Percentiles rank a stretch among this genome's conserved stretches.
Conservation (phyloP, 1,284 basidiomycete species). For the Caloboletus firmus region DNA sequence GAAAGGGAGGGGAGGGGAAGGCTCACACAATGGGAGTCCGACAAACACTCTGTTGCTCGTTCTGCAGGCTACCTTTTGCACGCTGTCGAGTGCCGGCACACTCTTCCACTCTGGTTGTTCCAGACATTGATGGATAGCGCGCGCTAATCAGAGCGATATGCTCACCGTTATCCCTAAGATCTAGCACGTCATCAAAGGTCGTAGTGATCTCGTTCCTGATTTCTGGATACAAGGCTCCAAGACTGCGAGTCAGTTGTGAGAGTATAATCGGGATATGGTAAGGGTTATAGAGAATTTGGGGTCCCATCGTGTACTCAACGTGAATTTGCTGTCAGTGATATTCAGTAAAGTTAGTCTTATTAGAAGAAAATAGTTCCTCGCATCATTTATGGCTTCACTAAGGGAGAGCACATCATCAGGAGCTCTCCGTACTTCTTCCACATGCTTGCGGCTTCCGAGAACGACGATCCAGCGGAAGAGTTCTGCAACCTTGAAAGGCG, state of each 20-base stretch:
- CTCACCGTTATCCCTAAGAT: not conserved
- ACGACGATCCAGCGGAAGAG: conserved; percentile 34
- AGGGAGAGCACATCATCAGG: not conserved
- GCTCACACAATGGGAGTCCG: conserved; percentile 42
- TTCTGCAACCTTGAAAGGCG: not conserved
- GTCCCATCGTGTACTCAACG: conserved; percentile 31
- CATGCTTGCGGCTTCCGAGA: conserved; percentile 29
- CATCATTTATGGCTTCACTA: conserved; percentile 36
- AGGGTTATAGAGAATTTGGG: conserved; percentile 21
- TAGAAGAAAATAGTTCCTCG: conserved; percentile 11
- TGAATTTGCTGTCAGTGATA: conserved; percentile 17
- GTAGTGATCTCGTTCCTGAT: conserved; percentile 36
- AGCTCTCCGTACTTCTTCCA: not conserved
- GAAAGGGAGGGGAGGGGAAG: not conserved
- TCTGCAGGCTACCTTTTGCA: conserved; percentile 33
- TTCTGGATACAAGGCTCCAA: conserved; percentile 26
- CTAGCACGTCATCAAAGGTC: conserved; percentile 19
- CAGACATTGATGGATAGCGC: not conserved
- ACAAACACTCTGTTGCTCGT: conserved; percentile 41
- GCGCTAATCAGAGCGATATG: not conserved
- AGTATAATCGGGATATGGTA: conserved; percentile 31
- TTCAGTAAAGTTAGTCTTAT: not conserved
- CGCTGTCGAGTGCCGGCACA: conserved; percentile 15
- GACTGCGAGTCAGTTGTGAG: conserved; percentile 33
- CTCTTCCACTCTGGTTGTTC: conserved; percentile 33